Conservation (phyloP, 2,329 filamentous ascomycete species). For the Cryphonectria nitschkei region DNA sequence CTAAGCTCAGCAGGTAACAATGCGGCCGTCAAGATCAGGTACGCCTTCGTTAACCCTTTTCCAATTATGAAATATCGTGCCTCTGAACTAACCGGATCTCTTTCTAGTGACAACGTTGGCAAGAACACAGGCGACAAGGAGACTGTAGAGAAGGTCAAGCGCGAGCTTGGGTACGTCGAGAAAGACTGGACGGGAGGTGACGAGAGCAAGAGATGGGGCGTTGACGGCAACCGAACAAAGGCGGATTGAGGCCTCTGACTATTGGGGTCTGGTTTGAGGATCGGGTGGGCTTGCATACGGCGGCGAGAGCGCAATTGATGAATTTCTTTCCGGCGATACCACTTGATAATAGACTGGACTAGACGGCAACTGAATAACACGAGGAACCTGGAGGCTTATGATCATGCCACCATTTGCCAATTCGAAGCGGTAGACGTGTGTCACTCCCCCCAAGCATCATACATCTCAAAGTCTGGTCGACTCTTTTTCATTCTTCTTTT, state of each 20-base stretch:
- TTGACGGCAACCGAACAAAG: slow-evolving; percentile 41
- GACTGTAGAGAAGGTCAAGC: slow-evolving; percentile 82
- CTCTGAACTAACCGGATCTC: background rate
- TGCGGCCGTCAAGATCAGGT: slow-evolving; percentile 86
- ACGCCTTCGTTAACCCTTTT: slow-evolving; percentile 21
- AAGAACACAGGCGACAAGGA: slow-evolving; percentile 92
- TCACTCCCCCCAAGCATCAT: too few relatives aligned
- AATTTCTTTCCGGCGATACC: slow-evolving; percentile 24
- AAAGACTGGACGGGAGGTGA: slow-evolving; percentile 82
- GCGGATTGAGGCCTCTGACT: background rate
- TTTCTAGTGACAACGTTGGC: slow-evolving; percentile 71
- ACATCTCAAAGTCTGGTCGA: background rate
- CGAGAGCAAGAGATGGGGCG: slow-evolving; percentile 82
- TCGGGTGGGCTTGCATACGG: background rate
- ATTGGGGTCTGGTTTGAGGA: background rate
- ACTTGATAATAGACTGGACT: slow-evolving; percentile 27
- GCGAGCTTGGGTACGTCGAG: slow-evolving; percentile 82
- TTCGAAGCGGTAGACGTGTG: background rate
- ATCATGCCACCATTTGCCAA: background rate
- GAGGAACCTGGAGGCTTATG: background rate
- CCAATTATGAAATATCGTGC: background rate
- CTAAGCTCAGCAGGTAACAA: slow-evolving; percentile 81
- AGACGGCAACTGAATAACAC: slow-evolving; percentile 9
- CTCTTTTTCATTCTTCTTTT: too few relatives aligned
- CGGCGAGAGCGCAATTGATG: slow-evolving; percentile 11